A percentile compares a stretch with the other conserved stretches of the same genome.
phyloP scores from a whole-genome alignment of 179 eudicot genomes.

The Spinacia oleracea region DNA sequence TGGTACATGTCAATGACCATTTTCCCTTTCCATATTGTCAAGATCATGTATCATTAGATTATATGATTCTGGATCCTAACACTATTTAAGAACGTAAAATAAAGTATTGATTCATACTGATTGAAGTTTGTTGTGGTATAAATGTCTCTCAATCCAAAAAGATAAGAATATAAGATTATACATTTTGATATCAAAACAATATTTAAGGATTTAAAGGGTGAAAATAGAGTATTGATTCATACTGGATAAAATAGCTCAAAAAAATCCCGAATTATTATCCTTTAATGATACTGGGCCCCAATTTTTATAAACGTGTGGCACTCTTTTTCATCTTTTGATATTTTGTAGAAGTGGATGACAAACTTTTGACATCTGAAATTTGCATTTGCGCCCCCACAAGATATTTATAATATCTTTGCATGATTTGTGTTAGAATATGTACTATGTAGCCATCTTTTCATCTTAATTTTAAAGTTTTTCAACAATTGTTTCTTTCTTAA shows the following conservation, averaged over 20 bases:
- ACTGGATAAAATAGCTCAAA: background rate
- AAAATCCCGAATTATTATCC: background rate
- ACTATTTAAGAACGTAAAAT: background rate
- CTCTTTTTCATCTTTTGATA: background rate
- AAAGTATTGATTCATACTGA: background rate
- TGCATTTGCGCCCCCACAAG: too few relatives aligned
- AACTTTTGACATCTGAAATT: background rate
- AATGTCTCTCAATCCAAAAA: too few relatives aligned
- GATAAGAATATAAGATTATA: too few relatives aligned
- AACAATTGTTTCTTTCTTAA: background rate
- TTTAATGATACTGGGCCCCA: background rate
- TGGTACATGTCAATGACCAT: background rate
- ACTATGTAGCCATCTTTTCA: background rate
- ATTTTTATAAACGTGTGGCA: background rate
- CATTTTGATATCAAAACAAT: too few relatives aligned
- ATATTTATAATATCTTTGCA: too few relatives aligned
- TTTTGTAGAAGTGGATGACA: background rate
- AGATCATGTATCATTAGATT: background rate
- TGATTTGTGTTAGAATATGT: too few relatives aligned
- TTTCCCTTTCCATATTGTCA: background rate
- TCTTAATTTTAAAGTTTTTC: too few relatives aligned
- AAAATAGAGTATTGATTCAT: background rate
- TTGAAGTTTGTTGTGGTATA: background rate
- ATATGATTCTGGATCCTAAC: slow-evolving; percentile 10
- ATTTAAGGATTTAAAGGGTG: background rate